Conservation (phyloP, 2,329 filamentous ascomycete genomes). For the Fusarium humuli region DNA sequence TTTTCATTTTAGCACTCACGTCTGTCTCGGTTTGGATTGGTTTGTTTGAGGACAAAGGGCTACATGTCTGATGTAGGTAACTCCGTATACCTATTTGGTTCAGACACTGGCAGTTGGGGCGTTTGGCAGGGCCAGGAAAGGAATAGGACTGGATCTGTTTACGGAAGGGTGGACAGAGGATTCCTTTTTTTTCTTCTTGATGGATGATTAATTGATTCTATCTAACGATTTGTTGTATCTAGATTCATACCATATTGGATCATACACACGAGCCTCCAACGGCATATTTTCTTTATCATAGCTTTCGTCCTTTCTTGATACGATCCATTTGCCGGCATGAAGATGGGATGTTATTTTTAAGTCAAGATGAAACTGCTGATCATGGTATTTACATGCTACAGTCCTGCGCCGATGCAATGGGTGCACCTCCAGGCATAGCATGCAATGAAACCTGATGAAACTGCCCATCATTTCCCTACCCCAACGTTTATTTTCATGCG, state of each 20-base stretch:
- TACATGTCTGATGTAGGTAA: conserved; percentile 28
- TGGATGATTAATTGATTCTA: conserved; percentile 33
- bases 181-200: conserved; percentile 36
- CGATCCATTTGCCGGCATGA: neutral
- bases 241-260: conserved; percentile 40
- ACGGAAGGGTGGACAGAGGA: conserved; percentile 35
- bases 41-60: conserved; percentile 21
- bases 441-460: conserved; percentile 40
- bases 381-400: neutral
- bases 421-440: conserved; percentile 1
- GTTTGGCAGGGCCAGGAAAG: conserved; percentile 42
- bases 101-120: conserved; percentile 31
- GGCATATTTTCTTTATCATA: conserved; percentile 40
- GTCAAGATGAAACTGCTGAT: conserved; percentile 22
- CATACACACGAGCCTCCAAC: conserved; percentile 38
- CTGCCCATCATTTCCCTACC: conserved; percentile 23
- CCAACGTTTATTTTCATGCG: conserved; percentile 17
- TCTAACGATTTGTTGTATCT: conserved; percentile 47
- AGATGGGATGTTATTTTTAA: conserved; percentile 10
- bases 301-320: neutral
- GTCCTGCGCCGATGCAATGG: conserved; percentile 3
- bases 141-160: conserved; percentile 18
- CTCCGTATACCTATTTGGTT: conserved; percentile 20
- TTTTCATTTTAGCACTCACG: conserved; percentile 33
- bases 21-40: conserved; percentile 23